These are phyloP conservation scores for Verticillium dahliae DNA, from an alignment of 2,329 filamentous ascomycete genomes.

Conservation along the genomic window DNA sequence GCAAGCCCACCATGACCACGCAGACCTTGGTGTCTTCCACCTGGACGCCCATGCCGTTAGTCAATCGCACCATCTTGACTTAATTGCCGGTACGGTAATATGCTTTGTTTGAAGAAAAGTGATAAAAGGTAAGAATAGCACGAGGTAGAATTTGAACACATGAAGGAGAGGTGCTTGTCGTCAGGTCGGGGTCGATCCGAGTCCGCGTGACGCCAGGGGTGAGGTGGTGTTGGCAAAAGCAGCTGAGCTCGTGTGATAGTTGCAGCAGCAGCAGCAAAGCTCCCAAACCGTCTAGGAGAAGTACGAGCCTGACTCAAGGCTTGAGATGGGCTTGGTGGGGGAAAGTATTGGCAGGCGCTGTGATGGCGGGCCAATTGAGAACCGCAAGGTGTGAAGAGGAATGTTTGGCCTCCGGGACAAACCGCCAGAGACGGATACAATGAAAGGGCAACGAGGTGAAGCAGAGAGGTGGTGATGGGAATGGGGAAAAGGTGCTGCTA, in stretches of 20 bases:
- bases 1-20: slow-evolving; percentile 97
- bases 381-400: background rate
- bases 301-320: background rate
- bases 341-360: background rate
- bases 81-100: slow-evolving; percentile 4
- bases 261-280: background rate
- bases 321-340: background rate
- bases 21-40: slow-evolving; percentile 95
- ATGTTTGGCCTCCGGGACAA: background rate
- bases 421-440: background rate
- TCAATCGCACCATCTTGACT: slow-evolving; percentile 36
- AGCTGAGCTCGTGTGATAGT: background rate
- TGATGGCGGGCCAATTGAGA: background rate
- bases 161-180: slow-evolving; percentile 3
- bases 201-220: background rate
- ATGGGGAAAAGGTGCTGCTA: too few relatives aligned
- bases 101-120: background rate
- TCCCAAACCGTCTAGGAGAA: background rate
- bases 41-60: slow-evolving; percentile 70
- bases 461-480: background rate
- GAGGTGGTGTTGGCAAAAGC: background rate
- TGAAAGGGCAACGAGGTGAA: background rate
- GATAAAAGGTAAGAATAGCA: slow-evolving; percentile 4
- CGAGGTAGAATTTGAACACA: background rate
- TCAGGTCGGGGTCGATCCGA: background rate